Percentiles rank a stretch among this genome's conserved stretches.
phyloP scores from a whole-genome alignment of 805 yeast species.

The Yarrowia deformans region DNA sequence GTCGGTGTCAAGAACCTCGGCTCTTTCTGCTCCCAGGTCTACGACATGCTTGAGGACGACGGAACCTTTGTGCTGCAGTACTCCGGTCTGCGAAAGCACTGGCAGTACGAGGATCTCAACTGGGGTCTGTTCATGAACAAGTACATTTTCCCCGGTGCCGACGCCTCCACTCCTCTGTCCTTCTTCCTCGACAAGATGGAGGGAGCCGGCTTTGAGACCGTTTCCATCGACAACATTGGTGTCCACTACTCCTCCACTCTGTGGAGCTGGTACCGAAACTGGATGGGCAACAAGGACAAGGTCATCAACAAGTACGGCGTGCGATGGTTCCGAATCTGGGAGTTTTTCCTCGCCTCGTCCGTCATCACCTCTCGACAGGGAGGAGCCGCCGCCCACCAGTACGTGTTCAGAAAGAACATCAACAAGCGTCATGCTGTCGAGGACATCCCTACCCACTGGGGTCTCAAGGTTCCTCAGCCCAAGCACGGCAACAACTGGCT shows the following conservation, averaged over 20 bases:
- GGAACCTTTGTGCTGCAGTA: constrained; percentile 87
- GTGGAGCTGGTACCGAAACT: constrained; percentile 95
- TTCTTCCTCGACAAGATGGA: constrained; percentile 80
- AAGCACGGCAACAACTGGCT: constrained; percentile 39
- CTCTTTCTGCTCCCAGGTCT: constrained; percentile 77
- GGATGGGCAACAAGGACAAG: constrained; percentile 83
- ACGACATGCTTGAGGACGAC: constrained; percentile 89
- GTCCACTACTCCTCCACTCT: constrained; percentile 90
- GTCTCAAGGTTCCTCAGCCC: constrained; percentile 58
- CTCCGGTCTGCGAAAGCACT: constrained; percentile 87
- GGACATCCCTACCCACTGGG: constrained; percentile 79
- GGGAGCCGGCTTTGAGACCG: constrained; percentile 85
- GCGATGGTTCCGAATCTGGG: constrained; percentile 95
- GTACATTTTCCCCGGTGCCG: constrained; percentile 97
- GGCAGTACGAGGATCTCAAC: constrained; percentile 93
- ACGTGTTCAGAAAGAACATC: constrained; percentile 86
- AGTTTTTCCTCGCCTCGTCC: constrained; percentile 82
- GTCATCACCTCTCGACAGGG: constrained; percentile 91
- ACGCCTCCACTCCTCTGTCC: constrained; percentile 91
- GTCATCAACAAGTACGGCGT: constrained; percentile 81
- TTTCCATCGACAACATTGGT: constrained; percentile 84
- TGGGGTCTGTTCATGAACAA: constrained; percentile 98
- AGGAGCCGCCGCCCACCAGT: constrained; percentile 89
- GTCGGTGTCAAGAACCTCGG: constrained; percentile 89
- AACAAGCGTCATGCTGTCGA: constrained; percentile 84